A percentile compares a stretch with the other conserved stretches of the same genome.
Conservation (phyloP, 2,329 filamentous ascomycete species). For the Aspergillus felis region DNA sequence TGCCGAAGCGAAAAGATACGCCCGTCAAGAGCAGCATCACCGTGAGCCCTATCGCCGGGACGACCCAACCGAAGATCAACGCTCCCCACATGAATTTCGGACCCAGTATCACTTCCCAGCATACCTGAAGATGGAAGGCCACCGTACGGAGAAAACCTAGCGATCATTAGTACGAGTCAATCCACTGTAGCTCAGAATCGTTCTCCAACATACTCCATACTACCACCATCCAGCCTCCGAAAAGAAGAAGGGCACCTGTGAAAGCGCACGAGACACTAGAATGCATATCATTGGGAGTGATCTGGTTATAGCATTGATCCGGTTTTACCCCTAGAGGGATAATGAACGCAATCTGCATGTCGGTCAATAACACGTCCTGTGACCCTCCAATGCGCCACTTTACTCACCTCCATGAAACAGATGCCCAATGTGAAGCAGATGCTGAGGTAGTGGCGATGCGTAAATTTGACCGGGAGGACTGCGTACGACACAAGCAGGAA, state of each 20-base stretch:
- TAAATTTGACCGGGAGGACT: constrained; percentile 79
- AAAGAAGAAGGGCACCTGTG: constrained; percentile 79
- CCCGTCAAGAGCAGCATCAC: constrained; percentile 80
- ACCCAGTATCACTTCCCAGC: constrained; percentile 91
- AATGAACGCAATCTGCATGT: constrained; percentile 73
- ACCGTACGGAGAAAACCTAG: constrained; percentile 79
- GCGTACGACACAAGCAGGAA: constrained; percentile 79
- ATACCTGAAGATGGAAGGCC: constrained; percentile 94
- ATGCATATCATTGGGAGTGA: constrained; percentile 91
- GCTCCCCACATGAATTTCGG: constrained; percentile 84
- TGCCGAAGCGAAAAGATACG: constrained; percentile 89
- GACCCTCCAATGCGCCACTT: constrained; percentile 28
- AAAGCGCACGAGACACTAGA: constrained; percentile 77
- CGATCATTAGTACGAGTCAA: neutral
- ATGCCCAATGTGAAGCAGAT: constrained; percentile 77
- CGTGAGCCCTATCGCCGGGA: constrained; percentile 71
- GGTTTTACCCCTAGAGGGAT: constrained; percentile 77
- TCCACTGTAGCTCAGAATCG: neutral
- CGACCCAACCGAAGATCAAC: constrained; percentile 75
- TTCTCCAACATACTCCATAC: constrained; percentile 65
- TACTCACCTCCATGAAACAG: constrained; percentile 75
- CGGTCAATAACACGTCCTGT: constrained; percentile 9
- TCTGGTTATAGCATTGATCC: constrained; percentile 78
- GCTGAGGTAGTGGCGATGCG: constrained; percentile 87
- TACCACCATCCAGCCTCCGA: constrained; percentile 78